Conservation (phyloP, 345 rosid species). For the Abelmoschus esculentus region DNA sequence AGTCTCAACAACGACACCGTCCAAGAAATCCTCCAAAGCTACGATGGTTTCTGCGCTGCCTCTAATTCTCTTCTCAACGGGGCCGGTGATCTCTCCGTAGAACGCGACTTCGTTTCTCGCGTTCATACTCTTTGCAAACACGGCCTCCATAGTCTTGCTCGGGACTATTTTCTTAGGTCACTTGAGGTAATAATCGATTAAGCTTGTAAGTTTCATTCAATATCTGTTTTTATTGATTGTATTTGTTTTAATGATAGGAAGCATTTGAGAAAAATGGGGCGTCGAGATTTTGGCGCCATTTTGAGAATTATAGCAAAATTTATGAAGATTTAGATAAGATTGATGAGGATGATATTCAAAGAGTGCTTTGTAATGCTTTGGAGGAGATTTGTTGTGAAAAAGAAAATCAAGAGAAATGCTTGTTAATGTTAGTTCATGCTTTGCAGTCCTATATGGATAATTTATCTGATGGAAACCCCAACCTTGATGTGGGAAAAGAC, state of each 20-base stretch:
- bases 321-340: constrained; percentile 23
- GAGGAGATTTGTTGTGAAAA: constrained; percentile 53
- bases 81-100: constrained; percentile 30
- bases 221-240: background rate
- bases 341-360: constrained; percentile 48
- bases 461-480: constrained; percentile 18
- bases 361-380: constrained; percentile 56
- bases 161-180: constrained; percentile 61
- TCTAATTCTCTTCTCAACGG: constrained; percentile 47
- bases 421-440: constrained; percentile 51
- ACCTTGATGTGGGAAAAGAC: constrained; percentile 34
- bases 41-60: constrained; percentile 50
- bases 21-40: constrained; percentile 49
- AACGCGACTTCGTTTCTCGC: constrained; percentile 39
- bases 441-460: constrained; percentile 41
- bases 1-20: constrained; percentile 41
- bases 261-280: constrained; percentile 49
- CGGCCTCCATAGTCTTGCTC: constrained; percentile 63
- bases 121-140: constrained; percentile 57
- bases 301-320: constrained; percentile 33
- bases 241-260: constrained; percentile 37
- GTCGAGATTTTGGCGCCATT: constrained; percentile 62
- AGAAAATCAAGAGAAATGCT: constrained; percentile 64
- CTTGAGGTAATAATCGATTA: constrained; percentile 42
- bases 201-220: background rate